phyloP scores from a whole-genome alignment of 2,329 filamentous ascomycete species.

The Thielaviopsis punctulata region DNA sequence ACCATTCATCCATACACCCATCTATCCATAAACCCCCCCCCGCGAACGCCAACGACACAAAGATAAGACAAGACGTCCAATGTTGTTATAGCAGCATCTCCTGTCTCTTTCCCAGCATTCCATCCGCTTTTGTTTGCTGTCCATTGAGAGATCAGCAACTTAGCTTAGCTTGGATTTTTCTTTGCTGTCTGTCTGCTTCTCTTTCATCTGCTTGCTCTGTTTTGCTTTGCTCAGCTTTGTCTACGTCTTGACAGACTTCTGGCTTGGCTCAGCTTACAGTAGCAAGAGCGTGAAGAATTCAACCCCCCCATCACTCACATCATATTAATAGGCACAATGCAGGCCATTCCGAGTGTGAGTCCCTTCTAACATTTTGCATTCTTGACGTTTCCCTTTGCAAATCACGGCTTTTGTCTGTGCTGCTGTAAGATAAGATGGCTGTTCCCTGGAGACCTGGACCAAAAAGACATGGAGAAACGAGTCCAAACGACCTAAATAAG shows the following conservation, averaged over 20 bases:
- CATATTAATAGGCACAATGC: constrained; percentile 24
- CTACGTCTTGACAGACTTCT: background rate
- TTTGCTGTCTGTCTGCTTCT: too few relatives aligned
- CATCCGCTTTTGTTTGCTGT: background rate
- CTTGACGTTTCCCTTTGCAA: constrained; percentile 5
- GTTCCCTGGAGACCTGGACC: background rate
- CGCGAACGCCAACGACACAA: background rate
- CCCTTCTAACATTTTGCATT: constrained; percentile 7
- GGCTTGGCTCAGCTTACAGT: background rate
- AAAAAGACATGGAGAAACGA: background rate
- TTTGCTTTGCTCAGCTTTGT: background rate
- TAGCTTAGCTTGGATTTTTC: background rate
- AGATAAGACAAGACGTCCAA: background rate
- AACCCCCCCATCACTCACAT: too few relatives aligned
- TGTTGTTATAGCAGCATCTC: background rate
- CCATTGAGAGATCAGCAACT: background rate
- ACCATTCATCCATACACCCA: background rate
- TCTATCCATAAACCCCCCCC: background rate
- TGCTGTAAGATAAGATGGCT: background rate
- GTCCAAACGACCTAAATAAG: background rate
- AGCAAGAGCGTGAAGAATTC: background rate
- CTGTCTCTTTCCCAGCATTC: background rate
- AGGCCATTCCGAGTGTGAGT: constrained; percentile 36
- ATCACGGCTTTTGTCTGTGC: constrained; percentile 9
- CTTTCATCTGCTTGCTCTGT: background rate